phyloP scores from a whole-genome alignment of 1,139 yeast species.

The Nakaseomyces delphensis region DNA sequence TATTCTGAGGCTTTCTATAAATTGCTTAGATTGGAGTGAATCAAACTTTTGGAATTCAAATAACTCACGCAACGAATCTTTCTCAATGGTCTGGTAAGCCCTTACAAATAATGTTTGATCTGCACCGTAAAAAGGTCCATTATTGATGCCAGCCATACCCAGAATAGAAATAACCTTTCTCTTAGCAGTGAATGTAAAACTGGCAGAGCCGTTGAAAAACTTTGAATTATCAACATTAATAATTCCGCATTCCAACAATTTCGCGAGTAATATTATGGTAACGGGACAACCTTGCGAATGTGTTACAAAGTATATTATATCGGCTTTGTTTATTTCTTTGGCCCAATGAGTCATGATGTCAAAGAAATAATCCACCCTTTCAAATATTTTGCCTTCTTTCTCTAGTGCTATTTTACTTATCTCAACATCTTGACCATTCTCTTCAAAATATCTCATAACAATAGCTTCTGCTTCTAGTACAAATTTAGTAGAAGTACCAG shows the following conservation, averaged over 20 bases:
- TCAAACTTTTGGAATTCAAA: slow-evolving; percentile 78
- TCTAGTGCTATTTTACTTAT: slow-evolving; percentile 88
- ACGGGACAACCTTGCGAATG: slow-evolving; percentile 97
- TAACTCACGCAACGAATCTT: slow-evolving; percentile 72
- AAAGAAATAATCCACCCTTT: slow-evolving; percentile 74
- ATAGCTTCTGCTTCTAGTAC: slow-evolving; percentile 81
- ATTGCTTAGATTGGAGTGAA: slow-evolving; percentile 61
- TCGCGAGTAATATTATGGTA: slow-evolving; percentile 66
- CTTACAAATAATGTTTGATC: slow-evolving; percentile 77
- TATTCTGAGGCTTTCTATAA: slow-evolving; percentile 56
- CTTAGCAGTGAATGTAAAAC: slow-evolving; percentile 24
- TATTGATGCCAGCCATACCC: slow-evolving; percentile 92
- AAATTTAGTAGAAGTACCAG: slow-evolving; percentile 82
- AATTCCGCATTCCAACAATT: slow-evolving; percentile 61
- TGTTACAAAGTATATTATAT: slow-evolving; percentile 78
- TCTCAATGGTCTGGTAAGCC: slow-evolving; percentile 86
- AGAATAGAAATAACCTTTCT: slow-evolving; percentile 58
- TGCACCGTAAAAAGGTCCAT: slow-evolving; percentile 87
- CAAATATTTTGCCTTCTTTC: slow-evolving; percentile 83
- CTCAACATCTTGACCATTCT: slow-evolving; percentile 43
- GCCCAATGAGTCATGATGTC: slow-evolving; percentile 64
- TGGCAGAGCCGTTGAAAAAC: slow-evolving; percentile 19
- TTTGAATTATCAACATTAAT: slow-evolving; percentile 32
- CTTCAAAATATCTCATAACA: slow-evolving; percentile 62
- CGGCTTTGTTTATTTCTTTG: slow-evolving; percentile 63